Percentiles rank a stretch among this genome's conserved stretches.
Conservation (phyloP, 2,329 filamentous ascomycete genomes). For the Aspergillus sp. region DNA sequence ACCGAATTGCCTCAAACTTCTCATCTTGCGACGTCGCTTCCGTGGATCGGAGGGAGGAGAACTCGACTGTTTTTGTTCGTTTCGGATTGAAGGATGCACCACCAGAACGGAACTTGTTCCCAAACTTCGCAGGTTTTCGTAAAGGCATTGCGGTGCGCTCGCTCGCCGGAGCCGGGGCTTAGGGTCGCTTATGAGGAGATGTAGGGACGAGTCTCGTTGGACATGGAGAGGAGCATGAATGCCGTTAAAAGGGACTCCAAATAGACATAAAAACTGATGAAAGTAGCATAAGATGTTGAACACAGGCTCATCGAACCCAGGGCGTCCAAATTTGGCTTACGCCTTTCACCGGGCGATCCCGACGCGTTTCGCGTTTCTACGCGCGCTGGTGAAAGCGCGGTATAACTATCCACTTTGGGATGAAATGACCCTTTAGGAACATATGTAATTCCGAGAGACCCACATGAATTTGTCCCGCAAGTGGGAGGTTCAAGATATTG, state of each 20-base stretch:
- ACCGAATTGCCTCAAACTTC: conserved; percentile 74
- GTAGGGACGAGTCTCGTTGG: conserved; percentile 9
- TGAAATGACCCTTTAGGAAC: conserved; percentile 3
- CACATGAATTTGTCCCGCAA: neutral
- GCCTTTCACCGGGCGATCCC: conserved; percentile 6
- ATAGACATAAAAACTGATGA: conserved; percentile 1
- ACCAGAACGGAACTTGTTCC: conserved; percentile 46
- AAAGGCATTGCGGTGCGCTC: conserved; percentile 37
- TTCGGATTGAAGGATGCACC: conserved; percentile 42
- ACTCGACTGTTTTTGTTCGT: conserved; percentile 70
- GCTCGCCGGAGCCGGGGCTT: conserved; percentile 18
- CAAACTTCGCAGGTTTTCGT: conserved; percentile 57
- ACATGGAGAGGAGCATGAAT: conserved; percentile 20
- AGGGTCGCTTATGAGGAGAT: conserved; percentile 11
- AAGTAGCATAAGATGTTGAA: neutral
- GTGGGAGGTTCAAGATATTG: conserved; percentile 1
- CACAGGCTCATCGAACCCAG: neutral
- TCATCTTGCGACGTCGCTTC: conserved; percentile 91
- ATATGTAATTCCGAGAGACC: conserved; percentile 4
- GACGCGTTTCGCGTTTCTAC: conserved; percentile 32
- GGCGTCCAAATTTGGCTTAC: conserved; percentile 11
- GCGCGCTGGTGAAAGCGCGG: conserved; percentile 13
- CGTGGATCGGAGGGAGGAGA: conserved; percentile 62
- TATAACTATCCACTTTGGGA: conserved; percentile 8
- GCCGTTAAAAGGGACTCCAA: neutral